Base-by-base conservation (phyloP, 2,329 filamentous ascomycete species). In the Akanthomyces uredinophilus region DNA sequence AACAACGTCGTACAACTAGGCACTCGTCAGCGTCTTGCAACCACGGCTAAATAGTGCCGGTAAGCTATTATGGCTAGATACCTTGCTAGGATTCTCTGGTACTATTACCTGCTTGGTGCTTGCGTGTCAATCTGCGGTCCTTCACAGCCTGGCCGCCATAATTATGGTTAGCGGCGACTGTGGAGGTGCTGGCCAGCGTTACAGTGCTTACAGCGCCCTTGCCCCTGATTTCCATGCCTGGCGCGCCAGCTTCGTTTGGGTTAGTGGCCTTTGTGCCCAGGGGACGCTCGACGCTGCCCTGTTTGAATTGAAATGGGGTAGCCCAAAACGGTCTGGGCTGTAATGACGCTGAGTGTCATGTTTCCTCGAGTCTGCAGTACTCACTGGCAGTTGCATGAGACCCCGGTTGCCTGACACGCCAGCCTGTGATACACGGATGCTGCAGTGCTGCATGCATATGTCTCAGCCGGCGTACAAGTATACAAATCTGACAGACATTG, bases 211-310 rank as follows among this genome's bases (percentile, higher is more conserved):
- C 46, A 46, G 39, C 20, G 44, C 1, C 27, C 55, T n/a, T 59
- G 46, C 58, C 58, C 58, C 58, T 60, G 50, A 60, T 46, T 53
- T 60, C 41, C 7, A 7, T 39, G 39, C 20, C 29, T 53, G 58
- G 39, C 29, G 39, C 29, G 32, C 58, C 41, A 22, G n/a, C 29
- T 54, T 39, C 32, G 11, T 37, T 54, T 47, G 24, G 58, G 50
- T 47, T 53, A 53, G 58, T n/a, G 6, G 27, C 29, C 11, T 14
- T 51, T 22, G n/a, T 20, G 35, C 35, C 49, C 54, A 35, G 43
- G 32, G 27, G 49, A 54, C 13, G 35, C 22, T 13, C 27, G 49
- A 54, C 13, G 35, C 22, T 13, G 35, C 51, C 35, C n/a, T 27
- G 49, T 29, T 52, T 37, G n/a, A 20, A 54, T 39, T 54, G 20